phyloP scores from a whole-genome alignment of 129 eudicot genomes.

The Flaveria ramosissima region DNA sequence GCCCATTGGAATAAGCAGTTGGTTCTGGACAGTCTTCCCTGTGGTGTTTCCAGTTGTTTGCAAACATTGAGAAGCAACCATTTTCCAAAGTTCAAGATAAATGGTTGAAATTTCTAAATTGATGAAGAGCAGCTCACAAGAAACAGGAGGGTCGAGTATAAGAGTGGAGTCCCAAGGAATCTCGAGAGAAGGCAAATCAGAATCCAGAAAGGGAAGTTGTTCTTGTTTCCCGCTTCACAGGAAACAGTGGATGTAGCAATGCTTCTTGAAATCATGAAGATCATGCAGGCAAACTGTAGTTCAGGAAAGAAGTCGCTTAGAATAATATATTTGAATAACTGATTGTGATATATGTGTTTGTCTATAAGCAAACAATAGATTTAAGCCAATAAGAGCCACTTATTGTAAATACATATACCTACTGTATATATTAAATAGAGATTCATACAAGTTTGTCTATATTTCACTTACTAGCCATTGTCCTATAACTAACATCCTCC shows the following conservation, averaged over 20 bases:
- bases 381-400: not conserved
- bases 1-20: slow-evolving; percentile 34
- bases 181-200: slow-evolving; percentile 46
- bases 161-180: slow-evolving; percentile 40
- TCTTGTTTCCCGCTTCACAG: slow-evolving; percentile 67
- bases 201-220: slow-evolving; percentile 49
- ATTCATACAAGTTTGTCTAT: not conserved
- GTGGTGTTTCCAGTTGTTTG: slow-evolving; percentile 29
- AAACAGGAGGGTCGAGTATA: slow-evolving; percentile 31
- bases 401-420: not conserved
- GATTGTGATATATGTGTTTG: slow-evolving; percentile 9
- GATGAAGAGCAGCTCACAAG: slow-evolving; percentile 43
- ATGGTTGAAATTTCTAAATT: slow-evolving; percentile 24
- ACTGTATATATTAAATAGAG: not conserved
- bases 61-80: slow-evolving; percentile 60
- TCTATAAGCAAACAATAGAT: not conserved
- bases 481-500: slow-evolving; percentile 2
- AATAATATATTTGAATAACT: not conserved
- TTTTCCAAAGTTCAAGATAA: slow-evolving; percentile 23
- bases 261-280: slow-evolving; percentile 74
- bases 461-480: not conserved
- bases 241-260: slow-evolving; percentile 58
- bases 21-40: slow-evolving; percentile 40
- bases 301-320: slow-evolving; percentile 29
- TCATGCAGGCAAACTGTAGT: slow-evolving; percentile 47